A percentile compares a stretch with the other conserved stretches of the same genome.
Evolutionary conservation across 2,329 filamentous ascomycete genomes (phyloP).

Genomic region (Xylogone sp.): DNA sequence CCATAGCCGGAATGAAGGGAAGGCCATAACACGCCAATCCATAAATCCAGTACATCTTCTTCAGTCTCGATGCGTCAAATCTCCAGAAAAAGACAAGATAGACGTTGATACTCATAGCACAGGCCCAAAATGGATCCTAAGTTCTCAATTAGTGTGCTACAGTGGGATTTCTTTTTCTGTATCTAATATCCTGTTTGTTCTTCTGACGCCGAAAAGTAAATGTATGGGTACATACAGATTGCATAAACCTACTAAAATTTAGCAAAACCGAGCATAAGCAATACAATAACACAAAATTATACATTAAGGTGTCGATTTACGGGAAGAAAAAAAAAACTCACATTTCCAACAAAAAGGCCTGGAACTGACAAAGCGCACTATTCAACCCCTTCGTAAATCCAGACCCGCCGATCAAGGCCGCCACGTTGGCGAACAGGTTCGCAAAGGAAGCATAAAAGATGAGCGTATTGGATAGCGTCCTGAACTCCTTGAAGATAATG

Average conservation of each 20-base stretch:
- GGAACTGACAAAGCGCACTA: constrained; percentile 56
- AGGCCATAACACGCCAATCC: constrained; percentile 50
- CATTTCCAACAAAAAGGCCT: constrained; percentile 82
- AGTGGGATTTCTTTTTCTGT: too few species aligned
- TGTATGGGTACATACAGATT: constrained; percentile 15
- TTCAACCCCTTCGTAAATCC: constrained; percentile 25
- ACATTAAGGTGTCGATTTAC: too few species aligned
- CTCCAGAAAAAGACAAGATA: constrained; percentile 56
- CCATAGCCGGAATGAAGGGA: constrained; percentile 50
- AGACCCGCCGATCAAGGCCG: constrained; percentile 50
- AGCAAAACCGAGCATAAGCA: constrained; percentile 61
- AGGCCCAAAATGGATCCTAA: constrained; percentile 48
- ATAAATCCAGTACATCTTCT: constrained; percentile 52
- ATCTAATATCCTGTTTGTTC: not conserved
- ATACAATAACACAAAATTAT: too few species aligned
- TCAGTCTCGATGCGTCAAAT: constrained; percentile 46
- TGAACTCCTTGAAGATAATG: constrained; percentile 61
- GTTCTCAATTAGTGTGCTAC: constrained; percentile 24
- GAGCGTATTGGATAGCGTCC: constrained; percentile 72
- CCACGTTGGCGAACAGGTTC: constrained; percentile 55
- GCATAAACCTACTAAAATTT: constrained; percentile 56
- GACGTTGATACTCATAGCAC: constrained; percentile 60
- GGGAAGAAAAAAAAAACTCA: too few species aligned
- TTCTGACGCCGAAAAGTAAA: constrained; percentile 45
- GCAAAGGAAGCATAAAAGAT: constrained; percentile 59